These are phyloP conservation scores for Rubus parviflorus DNA, from an alignment of 306 rosid genomes.

Conservation along the genomic window DNA sequence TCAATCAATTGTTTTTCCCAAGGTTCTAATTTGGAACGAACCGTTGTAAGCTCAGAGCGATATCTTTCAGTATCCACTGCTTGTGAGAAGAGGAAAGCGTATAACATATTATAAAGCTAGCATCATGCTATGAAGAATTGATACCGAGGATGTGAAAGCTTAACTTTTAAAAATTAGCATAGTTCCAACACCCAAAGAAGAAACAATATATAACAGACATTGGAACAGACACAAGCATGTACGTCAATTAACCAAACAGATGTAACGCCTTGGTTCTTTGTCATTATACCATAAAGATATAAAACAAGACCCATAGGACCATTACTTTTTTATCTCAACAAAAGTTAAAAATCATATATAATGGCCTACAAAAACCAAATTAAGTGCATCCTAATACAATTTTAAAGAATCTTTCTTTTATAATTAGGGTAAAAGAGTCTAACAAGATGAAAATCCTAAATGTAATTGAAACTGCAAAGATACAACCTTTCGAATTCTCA, in stretches of 20 bases:
- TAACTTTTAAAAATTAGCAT: background rate
- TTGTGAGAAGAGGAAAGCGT: conserved; percentile 27
- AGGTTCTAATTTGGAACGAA: conserved; percentile 83
- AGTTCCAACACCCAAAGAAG: no score
- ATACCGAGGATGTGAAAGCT: background rate
- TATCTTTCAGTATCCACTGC: conserved; percentile 81
- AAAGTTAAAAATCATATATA: no score
- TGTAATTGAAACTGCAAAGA: background rate
- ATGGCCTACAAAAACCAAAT: background rate
- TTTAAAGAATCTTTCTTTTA: no score
- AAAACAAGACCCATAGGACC: no score
- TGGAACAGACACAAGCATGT: background rate
- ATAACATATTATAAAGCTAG: background rate
- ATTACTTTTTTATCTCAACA: no score
- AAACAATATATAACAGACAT: no score
- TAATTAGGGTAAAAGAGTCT: background rate
- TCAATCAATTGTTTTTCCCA: conserved; percentile 88
- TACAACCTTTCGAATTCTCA: conserved; percentile 69
- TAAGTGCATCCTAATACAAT: no score
- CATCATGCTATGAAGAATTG: background rate
- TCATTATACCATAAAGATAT: no score
- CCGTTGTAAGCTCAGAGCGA: conserved; percentile 70
- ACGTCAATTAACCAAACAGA: background rate
- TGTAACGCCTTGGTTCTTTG: no score
- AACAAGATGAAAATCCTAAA: background rate